Evolutionary conservation across 225 moss, liverwort and hornwort species (phyloP), one percentile per base, ranked within the genome.

Genomic region (Ulota crispa): DNA sequence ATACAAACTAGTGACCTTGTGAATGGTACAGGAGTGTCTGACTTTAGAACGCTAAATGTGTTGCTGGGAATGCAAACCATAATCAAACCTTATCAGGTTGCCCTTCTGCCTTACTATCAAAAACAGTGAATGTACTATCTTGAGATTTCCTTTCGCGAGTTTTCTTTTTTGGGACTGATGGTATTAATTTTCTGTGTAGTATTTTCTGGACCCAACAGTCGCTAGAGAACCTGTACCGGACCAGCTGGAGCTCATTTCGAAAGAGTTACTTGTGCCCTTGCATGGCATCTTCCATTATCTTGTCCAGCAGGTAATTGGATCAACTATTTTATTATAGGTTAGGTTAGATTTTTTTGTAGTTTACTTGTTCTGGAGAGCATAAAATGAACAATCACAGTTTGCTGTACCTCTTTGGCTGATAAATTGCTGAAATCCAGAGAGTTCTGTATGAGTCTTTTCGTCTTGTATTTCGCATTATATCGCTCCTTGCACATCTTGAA

Each of bases 201-300:
- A 96, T 85, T 96, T 96, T 72, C 83, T 93, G 91, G 95, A 96
- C 83, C 95, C 96, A 83, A 96, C 95, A 79, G 89, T 93, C 50
- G 93, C 95, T 69, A 91, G 93, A 83, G 96, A 96, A 80, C 92
- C 93, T 87, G 96, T 95, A 19, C 96, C 96, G 70, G 92, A 93
- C 66, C 96, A 94, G 67, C 78, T 96, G 89, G 96, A 96, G 91
- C 86, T 92, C 26, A 95, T 96, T 79, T 92, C 91, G 21, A 93
- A 90, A 83, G 96, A 96, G 79, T 68, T 96, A 73, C 86, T 96
- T 67, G 87, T 73, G 83, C 96, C 96, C 18, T 86, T 95, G 64
- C 88, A 96, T 84, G 87, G 87, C 64, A 89, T 96, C 76, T 96
- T 96, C 69, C 93, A 92, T 85, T 90, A 95, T 87, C 93, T 96